These are phyloP conservation scores for Aspergillus brunneoviolaceus DNA, from an alignment of 2,329 filamentous ascomycete genomes.

Conservation along the genomic window DNA sequence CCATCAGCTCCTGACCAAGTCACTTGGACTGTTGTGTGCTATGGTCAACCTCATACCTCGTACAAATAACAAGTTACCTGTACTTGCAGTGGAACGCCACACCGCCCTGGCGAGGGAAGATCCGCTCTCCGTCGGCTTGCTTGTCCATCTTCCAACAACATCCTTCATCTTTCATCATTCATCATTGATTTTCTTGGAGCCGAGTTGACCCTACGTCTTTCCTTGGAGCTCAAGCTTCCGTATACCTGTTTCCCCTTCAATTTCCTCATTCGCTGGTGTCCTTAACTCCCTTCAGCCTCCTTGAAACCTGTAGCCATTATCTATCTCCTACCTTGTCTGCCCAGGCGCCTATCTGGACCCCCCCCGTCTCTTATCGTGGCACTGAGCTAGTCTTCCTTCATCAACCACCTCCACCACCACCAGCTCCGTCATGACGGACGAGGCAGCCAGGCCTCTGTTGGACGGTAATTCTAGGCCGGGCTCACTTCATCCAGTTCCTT, in stretches of 20 bases:
- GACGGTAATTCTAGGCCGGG: constrained; percentile 24
- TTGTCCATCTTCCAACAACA: not conserved
- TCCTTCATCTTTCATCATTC: not conserved
- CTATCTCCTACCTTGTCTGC: too few species aligned
- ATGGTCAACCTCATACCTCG: too few species aligned
- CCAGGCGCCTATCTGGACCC: not conserved
- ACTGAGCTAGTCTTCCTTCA: constrained; percentile 1
- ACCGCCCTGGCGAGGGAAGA: not conserved
- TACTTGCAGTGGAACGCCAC: not conserved
- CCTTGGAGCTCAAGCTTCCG: not conserved
- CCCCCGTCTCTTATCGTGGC: not conserved
- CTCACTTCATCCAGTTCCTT: constrained; percentile 19
- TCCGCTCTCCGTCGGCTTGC: not conserved
- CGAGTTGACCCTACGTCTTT: not conserved
- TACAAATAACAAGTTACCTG: too few species aligned
- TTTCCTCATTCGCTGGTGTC: too few species aligned
- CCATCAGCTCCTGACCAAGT: too few species aligned
- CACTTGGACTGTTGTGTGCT: not conserved
- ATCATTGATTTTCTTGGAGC: not conserved
- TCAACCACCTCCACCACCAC: constrained; percentile 1
- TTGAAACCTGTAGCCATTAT: too few species aligned
- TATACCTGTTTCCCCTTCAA: not conserved
- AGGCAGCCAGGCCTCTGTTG: constrained; percentile 33
- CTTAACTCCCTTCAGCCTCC: too few species aligned
- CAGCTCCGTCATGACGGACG: constrained; percentile 34